Conservation (phyloP, 1,139 yeast species). For the Candida freyschussii region DNA sequence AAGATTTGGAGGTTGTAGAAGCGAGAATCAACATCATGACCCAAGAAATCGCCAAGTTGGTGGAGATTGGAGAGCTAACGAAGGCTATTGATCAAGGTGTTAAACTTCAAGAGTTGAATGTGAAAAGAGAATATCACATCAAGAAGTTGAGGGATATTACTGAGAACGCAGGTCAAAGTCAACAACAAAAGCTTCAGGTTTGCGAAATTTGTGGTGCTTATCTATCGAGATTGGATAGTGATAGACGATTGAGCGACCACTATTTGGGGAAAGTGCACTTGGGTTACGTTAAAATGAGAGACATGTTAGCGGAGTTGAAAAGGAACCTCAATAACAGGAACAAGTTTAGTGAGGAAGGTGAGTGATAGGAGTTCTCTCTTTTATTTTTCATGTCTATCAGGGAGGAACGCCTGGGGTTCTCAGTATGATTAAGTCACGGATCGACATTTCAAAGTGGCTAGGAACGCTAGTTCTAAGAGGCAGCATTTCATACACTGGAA, state of each 20-base stretch:
- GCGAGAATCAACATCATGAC: conserved; percentile 61
- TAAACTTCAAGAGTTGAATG: conserved; percentile 39
- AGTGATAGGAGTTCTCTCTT: too few relatives aligned
- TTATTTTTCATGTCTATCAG: too few relatives aligned
- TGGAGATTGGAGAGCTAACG: conserved; percentile 45
- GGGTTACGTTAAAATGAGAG: conserved; percentile 74
- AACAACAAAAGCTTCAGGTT: conserved; percentile 87
- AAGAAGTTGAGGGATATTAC: conserved; percentile 54
- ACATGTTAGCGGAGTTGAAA: conserved; percentile 48
- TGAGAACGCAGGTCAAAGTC: conserved; percentile 78
- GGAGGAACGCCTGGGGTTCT: too few relatives aligned
- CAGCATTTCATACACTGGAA: too few relatives aligned
- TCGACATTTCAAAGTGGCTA: too few relatives aligned
- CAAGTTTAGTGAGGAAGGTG: too few relatives aligned
- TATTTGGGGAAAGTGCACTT: conserved; percentile 84
- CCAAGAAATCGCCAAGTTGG: conserved; percentile 62
- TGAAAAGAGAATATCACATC: conserved; percentile 44
- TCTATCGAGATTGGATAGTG: conserved; percentile 81
- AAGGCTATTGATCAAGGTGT: conserved; percentile 45
- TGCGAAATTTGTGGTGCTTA: conserved; percentile 93
- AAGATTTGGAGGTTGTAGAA: conserved; percentile 64
- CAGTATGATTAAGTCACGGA: too few relatives aligned
- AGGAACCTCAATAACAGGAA: too few relatives aligned
- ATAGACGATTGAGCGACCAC: conserved; percentile 86
- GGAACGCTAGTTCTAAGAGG: too few relatives aligned